Conservation (phyloP, 768 basidiomycete genomes). For the Rhizopogon vulgaris region DNA sequence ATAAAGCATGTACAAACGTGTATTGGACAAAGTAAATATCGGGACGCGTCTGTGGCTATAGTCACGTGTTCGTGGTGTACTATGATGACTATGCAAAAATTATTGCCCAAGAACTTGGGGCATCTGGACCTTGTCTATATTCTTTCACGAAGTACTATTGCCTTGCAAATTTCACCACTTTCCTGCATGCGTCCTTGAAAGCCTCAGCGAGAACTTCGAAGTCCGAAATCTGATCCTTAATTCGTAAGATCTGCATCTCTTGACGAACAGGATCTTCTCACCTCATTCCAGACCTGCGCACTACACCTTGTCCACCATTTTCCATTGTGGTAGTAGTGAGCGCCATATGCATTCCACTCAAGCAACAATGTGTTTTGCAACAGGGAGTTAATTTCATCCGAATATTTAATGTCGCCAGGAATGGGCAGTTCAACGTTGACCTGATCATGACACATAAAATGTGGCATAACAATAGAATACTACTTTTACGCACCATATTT, state of each 20-base stretch:
- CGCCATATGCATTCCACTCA: constrained; percentile 14
- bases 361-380: constrained; percentile 14
- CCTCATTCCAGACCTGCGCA: constrained; percentile 27
- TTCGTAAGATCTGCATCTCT: background rate
- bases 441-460: constrained; percentile 12
- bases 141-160: background rate
- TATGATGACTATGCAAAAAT: too few relatives aligned
- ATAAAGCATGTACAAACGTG: background rate
- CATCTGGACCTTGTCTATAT: too few relatives aligned
- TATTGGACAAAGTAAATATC: background rate
- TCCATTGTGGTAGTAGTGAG: constrained; percentile 17
- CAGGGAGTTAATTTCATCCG: constrained; percentile 10
- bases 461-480: background rate
- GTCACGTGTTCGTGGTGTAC: background rate
- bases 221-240: constrained; percentile 21
- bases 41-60: constrained; percentile 1
- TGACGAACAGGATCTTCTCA: constrained; percentile 4
- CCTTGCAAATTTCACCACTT: constrained; percentile 7
- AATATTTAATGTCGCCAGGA: constrained; percentile 17
- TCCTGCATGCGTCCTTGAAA: constrained; percentile 17
- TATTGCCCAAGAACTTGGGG: too few relatives aligned
- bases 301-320: constrained; percentile 29
- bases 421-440: constrained; percentile 37
- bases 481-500: constrained; percentile 50
- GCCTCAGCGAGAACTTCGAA: constrained; percentile 23